These are phyloP conservation scores for Penicillium odoratum DNA, from an alignment of 495 filamentous ascomycete genomes.

Conservation along the genomic window DNA sequence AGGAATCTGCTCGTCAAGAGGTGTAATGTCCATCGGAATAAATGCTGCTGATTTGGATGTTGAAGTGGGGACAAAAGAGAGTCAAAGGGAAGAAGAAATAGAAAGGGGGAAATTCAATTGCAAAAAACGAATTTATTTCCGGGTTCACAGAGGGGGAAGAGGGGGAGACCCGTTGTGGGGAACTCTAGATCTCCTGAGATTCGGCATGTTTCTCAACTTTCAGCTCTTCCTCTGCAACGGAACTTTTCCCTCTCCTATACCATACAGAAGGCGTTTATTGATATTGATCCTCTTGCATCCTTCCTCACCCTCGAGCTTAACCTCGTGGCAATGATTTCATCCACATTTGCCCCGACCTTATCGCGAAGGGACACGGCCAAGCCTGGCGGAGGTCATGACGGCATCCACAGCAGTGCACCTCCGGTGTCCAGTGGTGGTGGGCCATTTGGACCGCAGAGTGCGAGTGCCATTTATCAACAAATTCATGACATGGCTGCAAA, in stretches of 20 bases:
- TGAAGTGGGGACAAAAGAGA: neutral
- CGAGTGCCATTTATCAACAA: constrained; percentile 71
- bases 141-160: constrained; percentile 8
- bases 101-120: constrained; percentile 3
- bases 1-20: constrained; percentile 39
- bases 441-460: constrained; percentile 58
- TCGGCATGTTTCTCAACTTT: constrained; percentile 8
- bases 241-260: neutral
- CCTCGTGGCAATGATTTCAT: constrained; percentile 33
- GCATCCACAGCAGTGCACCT: constrained; percentile 23
- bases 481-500: constrained; percentile 89
- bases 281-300: constrained; percentile 3
- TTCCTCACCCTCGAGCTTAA: neutral
- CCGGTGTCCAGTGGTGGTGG: constrained; percentile 36
- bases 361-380: constrained; percentile 42
- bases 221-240: constrained; percentile 4
- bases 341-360: constrained; percentile 36
- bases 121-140: neutral
- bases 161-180: constrained; percentile 20
- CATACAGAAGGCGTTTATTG: neutral
- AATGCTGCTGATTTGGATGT: neutral
- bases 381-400: constrained; percentile 35
- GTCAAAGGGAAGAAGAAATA: constrained; percentile 1
- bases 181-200: constrained; percentile 19
- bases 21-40: constrained; percentile 19